phyloP scores from a whole-genome alignment of 805 yeast species.

The Teunomyces aglyptinius region DNA sequence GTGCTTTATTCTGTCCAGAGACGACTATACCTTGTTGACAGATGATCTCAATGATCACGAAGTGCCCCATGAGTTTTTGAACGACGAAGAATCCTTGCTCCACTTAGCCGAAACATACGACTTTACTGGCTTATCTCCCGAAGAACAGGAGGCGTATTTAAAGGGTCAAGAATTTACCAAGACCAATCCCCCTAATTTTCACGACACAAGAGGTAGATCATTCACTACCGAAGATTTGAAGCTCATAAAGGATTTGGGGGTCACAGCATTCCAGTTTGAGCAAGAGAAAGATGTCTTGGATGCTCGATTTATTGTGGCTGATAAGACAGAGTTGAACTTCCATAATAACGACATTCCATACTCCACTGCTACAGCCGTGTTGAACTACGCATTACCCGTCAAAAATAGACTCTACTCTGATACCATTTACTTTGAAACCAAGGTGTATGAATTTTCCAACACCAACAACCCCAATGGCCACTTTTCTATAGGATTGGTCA shows the following conservation, averaged over 20 bases:
- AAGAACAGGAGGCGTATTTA: constrained; percentile 37
- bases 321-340: constrained; percentile 37
- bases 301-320: constrained; percentile 38
- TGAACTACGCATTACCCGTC: constrained; percentile 40
- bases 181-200: constrained; percentile 29
- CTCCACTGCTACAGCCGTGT: constrained; percentile 38
- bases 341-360: constrained; percentile 37
- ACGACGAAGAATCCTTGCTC: constrained; percentile 38
- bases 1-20: background rate
- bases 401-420: constrained; percentile 32
- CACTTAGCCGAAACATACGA: constrained; percentile 38
- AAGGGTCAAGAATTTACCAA: constrained; percentile 35
- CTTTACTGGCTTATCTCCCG: constrained; percentile 36
- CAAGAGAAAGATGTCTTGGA: constrained; percentile 31
- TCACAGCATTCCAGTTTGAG: constrained; percentile 40
- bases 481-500: constrained; percentile 63
- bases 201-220: constrained; percentile 32
- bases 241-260: constrained; percentile 30
- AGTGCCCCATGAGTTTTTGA: constrained; percentile 37
- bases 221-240: constrained; percentile 21
- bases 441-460: constrained; percentile 33
- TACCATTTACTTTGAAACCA: constrained; percentile 61
- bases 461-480: constrained; percentile 40
- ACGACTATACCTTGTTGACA: constrained; percentile 6
- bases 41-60: constrained; percentile 9